phyloP scores from a whole-genome alignment of 257 asterid species.

The Cynanchum wilfordii region DNA sequence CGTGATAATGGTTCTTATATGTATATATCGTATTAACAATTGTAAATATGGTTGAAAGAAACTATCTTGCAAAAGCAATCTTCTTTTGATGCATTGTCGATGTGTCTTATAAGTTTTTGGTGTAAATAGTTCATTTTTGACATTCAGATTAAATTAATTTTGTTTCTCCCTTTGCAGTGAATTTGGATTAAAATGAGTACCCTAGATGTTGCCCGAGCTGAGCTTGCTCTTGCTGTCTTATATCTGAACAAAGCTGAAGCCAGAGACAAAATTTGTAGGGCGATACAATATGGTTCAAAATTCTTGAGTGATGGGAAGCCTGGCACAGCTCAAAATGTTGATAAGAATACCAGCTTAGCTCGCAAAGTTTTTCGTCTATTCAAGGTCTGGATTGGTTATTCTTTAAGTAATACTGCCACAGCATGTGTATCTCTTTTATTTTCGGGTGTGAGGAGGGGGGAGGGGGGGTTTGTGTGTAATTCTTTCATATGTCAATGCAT shows the following conservation, averaged over 20 bases:
- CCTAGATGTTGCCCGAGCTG: conserved; percentile 79
- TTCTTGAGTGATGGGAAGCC: conserved; percentile 91
- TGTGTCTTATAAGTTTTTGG: not conserved
- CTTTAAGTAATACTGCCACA: not conserved
- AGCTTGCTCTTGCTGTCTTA: conserved; percentile 84
- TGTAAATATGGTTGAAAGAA: too few species aligned
- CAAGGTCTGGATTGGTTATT: conserved; percentile 45
- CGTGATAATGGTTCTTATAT: too few species aligned
- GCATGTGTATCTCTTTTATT: too few species aligned
- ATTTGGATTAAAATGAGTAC: conserved; percentile 43
- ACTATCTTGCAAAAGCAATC: too few species aligned
- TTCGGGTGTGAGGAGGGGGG: too few species aligned
- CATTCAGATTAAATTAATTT: conserved; percentile 14
- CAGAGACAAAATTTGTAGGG: conserved; percentile 98
- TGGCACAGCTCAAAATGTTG: conserved; percentile 88
- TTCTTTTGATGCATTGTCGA: not conserved
- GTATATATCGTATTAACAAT: too few species aligned
- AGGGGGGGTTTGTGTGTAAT: too few species aligned
- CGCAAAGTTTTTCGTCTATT: conserved; percentile 95
- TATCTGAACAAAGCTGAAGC: conserved; percentile 96
- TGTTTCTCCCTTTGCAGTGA: conserved; percentile 34
- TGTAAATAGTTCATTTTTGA: not conserved
- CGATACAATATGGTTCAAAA: conserved; percentile 94
- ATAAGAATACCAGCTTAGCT: conserved; percentile 88
- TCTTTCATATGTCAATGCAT: not conserved